phyloP scores from a whole-genome alignment of 306 rosid species.

The Trichosanthes truncata region DNA sequence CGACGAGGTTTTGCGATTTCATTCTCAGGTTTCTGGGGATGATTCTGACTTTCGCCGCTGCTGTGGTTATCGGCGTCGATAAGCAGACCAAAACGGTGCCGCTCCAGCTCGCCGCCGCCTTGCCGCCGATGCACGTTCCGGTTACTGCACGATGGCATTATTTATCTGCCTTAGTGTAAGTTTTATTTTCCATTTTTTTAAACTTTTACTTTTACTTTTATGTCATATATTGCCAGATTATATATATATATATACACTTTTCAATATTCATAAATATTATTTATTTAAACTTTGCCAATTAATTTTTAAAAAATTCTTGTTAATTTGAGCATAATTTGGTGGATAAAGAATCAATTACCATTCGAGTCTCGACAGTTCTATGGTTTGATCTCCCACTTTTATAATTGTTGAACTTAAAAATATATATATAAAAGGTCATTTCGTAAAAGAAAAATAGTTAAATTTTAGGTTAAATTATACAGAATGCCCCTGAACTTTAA shows the following conservation, averaged over 20 bases:
- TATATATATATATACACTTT: too few species aligned
- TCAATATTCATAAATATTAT: not conserved
- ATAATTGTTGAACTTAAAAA: too few species aligned
- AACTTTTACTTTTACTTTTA: too few species aligned
- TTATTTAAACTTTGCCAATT: not conserved
- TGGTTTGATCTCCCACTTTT: too few species aligned
- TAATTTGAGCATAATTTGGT: too few species aligned
- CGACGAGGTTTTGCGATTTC: not conserved
- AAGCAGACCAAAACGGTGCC: constrained; percentile 1
- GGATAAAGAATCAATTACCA: too few species aligned
- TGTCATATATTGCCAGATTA: too few species aligned
- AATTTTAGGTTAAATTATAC: not conserved
- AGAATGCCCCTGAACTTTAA: too few species aligned
- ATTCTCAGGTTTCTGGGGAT: not conserved
- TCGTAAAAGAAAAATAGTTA: too few species aligned
- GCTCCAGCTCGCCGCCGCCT: not conserved
- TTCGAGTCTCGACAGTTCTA: too few species aligned
- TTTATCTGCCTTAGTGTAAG: not conserved
- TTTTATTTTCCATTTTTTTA: not conserved
- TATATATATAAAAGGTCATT: too few species aligned
- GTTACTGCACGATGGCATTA: not conserved
- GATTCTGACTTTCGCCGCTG: not conserved
- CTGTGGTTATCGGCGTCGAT: not conserved
- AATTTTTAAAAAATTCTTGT: not conserved
- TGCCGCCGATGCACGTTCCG: not conserved